Evolutionary conservation across 495 filamentous ascomycete genomes (phyloP).

Genomic region (Mytilinidion resinicola): DNA sequence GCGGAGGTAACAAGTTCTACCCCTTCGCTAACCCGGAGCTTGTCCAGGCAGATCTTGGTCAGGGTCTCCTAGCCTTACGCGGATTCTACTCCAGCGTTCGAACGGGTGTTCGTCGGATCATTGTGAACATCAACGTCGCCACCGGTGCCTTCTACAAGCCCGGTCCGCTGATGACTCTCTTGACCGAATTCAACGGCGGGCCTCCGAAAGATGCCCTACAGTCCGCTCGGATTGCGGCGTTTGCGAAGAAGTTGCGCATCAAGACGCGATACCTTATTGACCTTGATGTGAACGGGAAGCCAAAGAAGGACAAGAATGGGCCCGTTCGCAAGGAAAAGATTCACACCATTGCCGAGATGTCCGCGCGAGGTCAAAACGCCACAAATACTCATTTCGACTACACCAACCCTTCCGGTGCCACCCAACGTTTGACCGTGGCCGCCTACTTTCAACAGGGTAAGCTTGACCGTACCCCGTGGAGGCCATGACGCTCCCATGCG

Average conservation of each 20-base stretch:
- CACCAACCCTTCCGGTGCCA: slow-evolving; percentile 15
- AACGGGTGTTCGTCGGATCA: slow-evolving; percentile 33
- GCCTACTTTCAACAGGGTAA: slow-evolving; percentile 31
- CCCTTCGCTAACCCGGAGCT: slow-evolving; percentile 18
- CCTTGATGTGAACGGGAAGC: slow-evolving; percentile 8
- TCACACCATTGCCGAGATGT: slow-evolving; percentile 11
- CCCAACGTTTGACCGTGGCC: slow-evolving; percentile 9
- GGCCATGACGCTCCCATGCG: background rate
- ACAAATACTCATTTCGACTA: slow-evolving; percentile 4
- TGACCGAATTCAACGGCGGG: slow-evolving; percentile 20
- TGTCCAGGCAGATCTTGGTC: slow-evolving; percentile 25
- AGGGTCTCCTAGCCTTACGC: slow-evolving; percentile 40
- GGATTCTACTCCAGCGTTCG: slow-evolving; percentile 48
- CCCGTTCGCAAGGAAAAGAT: slow-evolving; percentile 13
- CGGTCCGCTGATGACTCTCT: slow-evolving; percentile 26
- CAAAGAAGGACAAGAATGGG: slow-evolving; percentile 6
- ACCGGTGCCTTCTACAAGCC: slow-evolving; percentile 41
- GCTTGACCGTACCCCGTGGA: too few species aligned
- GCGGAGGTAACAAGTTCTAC: slow-evolving; percentile 33
- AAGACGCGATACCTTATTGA: slow-evolving; percentile 25
- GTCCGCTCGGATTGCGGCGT: slow-evolving; percentile 2
- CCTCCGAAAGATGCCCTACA: background rate
- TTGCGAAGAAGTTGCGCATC: slow-evolving; percentile 27
- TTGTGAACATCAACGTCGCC: slow-evolving; percentile 47
- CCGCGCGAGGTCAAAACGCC: background rate